Base-by-base conservation (phyloP, 176 grass and related monocot species). In the Puccinellia tenuiflora region DNA sequence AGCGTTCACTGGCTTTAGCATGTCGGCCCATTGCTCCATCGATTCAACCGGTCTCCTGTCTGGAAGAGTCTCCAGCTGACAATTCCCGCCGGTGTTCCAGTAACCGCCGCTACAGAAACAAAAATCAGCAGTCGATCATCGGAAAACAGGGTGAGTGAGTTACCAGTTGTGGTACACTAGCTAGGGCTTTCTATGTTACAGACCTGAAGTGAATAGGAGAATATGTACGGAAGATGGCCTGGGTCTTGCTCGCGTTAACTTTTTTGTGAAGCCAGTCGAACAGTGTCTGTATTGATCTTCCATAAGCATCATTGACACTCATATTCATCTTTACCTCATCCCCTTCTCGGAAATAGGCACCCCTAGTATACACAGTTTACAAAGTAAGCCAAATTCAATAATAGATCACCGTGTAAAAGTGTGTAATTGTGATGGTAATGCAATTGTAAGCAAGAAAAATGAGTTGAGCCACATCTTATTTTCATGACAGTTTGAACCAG, bases 171-270 rank as follows among this genome's bases (percentile, higher is more conserved):
- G 1, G 56, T 14, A 46, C 60, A 63, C 28, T 31, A 63, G 60
- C 5, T 31, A 62, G 15, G 26, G 0, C 9, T 56, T 61, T 12
- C 0, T 61, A 15, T 0, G 40, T 24, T 9, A 84, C 88, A 73
- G 12, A 98, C 95, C 95, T 95, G 95, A 98, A 95, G 91, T 98
- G 95, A 46, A 88, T 87, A n/a, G 95, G 95, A 86, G 95, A 85
- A 85, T 98, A 95, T 22, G 92, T 98, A 18, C 92, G 90, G 80
- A 91, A 98, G 73, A 98, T 91, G 88, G 90, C 86, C 73, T 95
- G 92, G 45, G 90, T 98, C 67, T 89, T 93, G 84, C 77, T 93
- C 68, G 69, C 55, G 75, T 95, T 80, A 76, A 98, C 95, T 71
- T 98, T 83, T 46, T 59, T 85, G 21, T 57, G 79, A 83, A 98